phyloP scores from a whole-genome alignment of 1,284 basidiomycete genomes.

The Ustanciosporium gigantosporum region DNA sequence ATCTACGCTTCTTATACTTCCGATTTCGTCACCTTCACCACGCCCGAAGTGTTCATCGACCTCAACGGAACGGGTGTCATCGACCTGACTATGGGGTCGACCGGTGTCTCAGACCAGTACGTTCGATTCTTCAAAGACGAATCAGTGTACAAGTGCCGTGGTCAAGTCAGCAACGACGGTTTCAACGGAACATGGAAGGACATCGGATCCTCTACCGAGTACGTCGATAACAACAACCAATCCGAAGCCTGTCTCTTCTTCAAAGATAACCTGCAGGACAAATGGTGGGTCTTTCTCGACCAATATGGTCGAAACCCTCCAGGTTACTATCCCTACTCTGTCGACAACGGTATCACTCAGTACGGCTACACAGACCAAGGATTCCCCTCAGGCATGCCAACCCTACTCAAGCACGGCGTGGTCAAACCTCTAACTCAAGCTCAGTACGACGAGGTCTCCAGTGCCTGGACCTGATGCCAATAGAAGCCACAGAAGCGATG shows the following conservation, averaged over 20 bases:
- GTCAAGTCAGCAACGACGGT: constrained; percentile 16
- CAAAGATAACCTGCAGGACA: constrained; percentile 7
- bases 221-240: constrained; percentile 18
- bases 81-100: constrained; percentile 13
- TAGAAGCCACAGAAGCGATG: no score
- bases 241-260: constrained; percentile 16
- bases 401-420: constrained; percentile 22
- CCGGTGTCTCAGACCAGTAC: constrained; percentile 4
- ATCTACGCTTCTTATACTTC: constrained; percentile 19
- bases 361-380: constrained; percentile 21
- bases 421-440: constrained; percentile 30
- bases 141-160: constrained; percentile 11
- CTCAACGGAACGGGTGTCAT: constrained; percentile 10
- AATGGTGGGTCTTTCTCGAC: constrained; percentile 17
- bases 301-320: constrained; percentile 19
- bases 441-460: constrained; percentile 27
- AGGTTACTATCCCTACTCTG: constrained; percentile 16
- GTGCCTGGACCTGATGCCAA: constrained; percentile 9
- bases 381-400: constrained; percentile 24
- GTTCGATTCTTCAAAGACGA: constrained; percentile 29
- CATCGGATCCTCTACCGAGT: constrained; percentile 6
- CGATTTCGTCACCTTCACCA: constrained; percentile 14
- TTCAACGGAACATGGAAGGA: constrained; percentile 11
- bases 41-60: constrained; percentile 15
- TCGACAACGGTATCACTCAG: constrained; percentile 11